Evolutionary conservation across 768 basidiomycete species (phyloP).

Genomic region (Cubamyces lactineus): DNA sequence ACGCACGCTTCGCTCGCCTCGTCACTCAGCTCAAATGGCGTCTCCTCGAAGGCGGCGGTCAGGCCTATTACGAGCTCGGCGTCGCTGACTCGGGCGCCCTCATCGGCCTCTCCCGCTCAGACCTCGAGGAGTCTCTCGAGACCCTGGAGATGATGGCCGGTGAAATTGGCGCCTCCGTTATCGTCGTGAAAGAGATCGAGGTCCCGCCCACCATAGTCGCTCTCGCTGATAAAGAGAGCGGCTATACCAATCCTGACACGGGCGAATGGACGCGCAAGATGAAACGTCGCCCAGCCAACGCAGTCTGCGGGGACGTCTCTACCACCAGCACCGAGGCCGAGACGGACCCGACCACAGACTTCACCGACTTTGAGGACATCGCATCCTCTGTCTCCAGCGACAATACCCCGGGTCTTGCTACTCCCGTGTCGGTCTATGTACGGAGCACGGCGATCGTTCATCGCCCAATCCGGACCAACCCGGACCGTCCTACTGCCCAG

Average conservation of each 20-base stretch:
- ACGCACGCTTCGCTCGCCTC: conserved; percentile 76
- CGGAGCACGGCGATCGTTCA: conserved; percentile 16
- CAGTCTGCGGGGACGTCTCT: neutral
- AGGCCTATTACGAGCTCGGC: conserved; percentile 57
- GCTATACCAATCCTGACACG: conserved; percentile 39
- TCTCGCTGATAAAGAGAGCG: conserved; percentile 39
- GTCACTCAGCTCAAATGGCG: conserved; percentile 98
- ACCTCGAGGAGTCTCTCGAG: conserved; percentile 81
- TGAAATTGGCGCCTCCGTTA: conserved; percentile 90
- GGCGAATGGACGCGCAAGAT: conserved; percentile 40
- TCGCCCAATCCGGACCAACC: conserved; percentile 33
- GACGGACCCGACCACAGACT: conserved; percentile 42
- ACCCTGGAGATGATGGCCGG: conserved; percentile 94
- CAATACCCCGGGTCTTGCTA: conserved; percentile 15
- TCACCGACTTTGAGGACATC: conserved; percentile 42
- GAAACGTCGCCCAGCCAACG: conserved; percentile 18
- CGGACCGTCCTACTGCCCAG: conserved; percentile 27
- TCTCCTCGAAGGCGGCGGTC: conserved; percentile 56
- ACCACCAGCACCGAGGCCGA: conserved; percentile 44
- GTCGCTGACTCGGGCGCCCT: conserved; percentile 89
- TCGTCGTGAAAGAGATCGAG: conserved; percentile 88
- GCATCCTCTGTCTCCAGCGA: conserved; percentile 18
- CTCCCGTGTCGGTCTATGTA: neutral
- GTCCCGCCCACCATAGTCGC: conserved; percentile 58
- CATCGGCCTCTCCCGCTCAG: conserved; percentile 71